These are phyloP conservation scores for Boletus huronensis DNA, from an alignment of 768 basidiomycete species.

Conservation along the genomic window DNA sequence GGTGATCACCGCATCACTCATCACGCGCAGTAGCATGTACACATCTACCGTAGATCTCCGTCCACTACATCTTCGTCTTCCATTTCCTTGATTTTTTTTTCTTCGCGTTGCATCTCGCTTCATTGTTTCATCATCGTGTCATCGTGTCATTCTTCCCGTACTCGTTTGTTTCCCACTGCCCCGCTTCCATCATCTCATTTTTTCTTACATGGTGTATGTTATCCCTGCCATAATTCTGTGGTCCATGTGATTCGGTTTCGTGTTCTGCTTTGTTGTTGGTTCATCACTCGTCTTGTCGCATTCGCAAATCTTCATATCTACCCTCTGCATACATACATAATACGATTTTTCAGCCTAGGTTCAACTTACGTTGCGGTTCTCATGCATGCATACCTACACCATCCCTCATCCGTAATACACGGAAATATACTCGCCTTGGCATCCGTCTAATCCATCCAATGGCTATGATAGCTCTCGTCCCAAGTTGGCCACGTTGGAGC, in stretches of 20 bases:
- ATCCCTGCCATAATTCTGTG: not conserved
- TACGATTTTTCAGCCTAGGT: not conserved
- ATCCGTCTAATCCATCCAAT: not conserved
- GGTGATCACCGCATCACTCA: constrained; percentile 8
- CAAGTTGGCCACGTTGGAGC: not conserved
- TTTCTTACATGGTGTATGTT: not conserved
- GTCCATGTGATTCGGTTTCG: not conserved
- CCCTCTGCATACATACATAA: not conserved
- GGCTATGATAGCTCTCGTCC: not conserved
- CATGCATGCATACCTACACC: not conserved
- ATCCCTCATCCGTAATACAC: not conserved
- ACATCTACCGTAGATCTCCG: constrained; percentile 20
- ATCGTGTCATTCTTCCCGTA: not conserved
- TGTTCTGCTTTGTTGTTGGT: not conserved
- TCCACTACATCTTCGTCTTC: constrained; percentile 7
- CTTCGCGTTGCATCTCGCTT: not conserved
- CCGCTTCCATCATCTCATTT: not conserved
- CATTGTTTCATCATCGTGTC: not conserved
- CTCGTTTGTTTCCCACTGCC: not conserved
- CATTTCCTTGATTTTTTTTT: constrained; percentile 1
- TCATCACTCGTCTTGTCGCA: not conserved
- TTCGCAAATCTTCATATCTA: not conserved
- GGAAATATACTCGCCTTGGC: not conserved
- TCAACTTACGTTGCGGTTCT: not conserved
- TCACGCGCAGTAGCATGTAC: constrained; percentile 12